Evolutionary conservation across 2,329 filamentous ascomycete species (phyloP), one percentile per base, ranked within the genome.

Genomic region (Phoma herbarum): DNA sequence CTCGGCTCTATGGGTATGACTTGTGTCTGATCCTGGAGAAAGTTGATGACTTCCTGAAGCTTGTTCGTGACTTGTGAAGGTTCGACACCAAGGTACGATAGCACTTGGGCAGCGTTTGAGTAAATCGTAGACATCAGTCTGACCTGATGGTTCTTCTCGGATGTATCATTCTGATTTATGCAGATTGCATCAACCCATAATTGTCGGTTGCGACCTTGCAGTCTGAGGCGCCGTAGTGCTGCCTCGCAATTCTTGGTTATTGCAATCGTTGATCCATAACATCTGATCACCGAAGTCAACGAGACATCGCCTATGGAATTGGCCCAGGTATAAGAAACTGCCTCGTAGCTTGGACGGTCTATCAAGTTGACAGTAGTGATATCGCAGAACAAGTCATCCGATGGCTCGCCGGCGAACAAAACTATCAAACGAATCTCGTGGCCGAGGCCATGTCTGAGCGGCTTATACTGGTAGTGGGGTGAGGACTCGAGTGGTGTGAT

Each of bases 311-410:
- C 60, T 1, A 35, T 12, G 4, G 35, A 20, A 9, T 52, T 54
- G 1, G 57, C 64, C 65, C 67, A 71, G 1, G 62, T 70, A 23
- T 71, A 70, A 1, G 67, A 71, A 2, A 68, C 22, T 4, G 68
- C 66, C 54, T 67, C 66, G 20, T 64, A 71, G 18, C 25, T 35
- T 10, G 62, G 68, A 1, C 57, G 29, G 20, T 70, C 64, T 1
- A 51, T 29, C 0, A 69, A 52, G 33, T 67, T 63, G 11, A 60
- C 60, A n/a, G 55, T 56, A 1, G 48, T 16, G 14, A 69, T 57
- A 4, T 66, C 55, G 42, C 64, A 66, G 6, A 7, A 2, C 31
- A 69, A 26, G 4, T 52, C 39, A 8, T 62, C 52, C 2, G 33
- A 20, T 8, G 2, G 10, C 22, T 50, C 4, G 31, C 65, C 64